phyloP scores from a whole-genome alignment of 139 green algal genomes.

The Trebouxia sp. region DNA sequence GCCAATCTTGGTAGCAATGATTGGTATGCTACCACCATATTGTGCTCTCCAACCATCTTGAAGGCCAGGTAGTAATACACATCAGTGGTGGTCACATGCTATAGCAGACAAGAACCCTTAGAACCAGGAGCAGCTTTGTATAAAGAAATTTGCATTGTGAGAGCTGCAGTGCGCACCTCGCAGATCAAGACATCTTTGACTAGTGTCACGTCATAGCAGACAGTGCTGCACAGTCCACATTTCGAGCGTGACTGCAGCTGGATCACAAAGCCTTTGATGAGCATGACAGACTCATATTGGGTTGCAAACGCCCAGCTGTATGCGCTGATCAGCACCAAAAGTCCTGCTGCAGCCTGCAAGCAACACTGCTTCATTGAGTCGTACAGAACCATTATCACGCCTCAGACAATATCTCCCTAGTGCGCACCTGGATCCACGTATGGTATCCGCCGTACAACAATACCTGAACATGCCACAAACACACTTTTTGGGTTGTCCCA shows the following conservation, averaged over 20 bases:
- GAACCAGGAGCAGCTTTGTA: background rate
- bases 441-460: too few species aligned
- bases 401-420: too few species aligned
- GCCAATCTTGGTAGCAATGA: background rate
- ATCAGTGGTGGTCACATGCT: slow-evolving; percentile 21
- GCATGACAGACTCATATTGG: background rate
- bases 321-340: background rate
- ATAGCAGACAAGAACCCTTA: background rate
- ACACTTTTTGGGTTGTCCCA: too few species aligned
- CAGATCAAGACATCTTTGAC: background rate
- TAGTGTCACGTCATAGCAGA: background rate
- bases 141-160: too few species aligned
- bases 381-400: too few species aligned
- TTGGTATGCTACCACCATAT: slow-evolving; percentile 7
- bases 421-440: too few species aligned
- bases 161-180: background rate
- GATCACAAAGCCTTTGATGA: background rate
- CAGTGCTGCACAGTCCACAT: background rate
- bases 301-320: background rate
- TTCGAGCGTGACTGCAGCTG: background rate
- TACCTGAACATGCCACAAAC: too few species aligned
- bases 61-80: slow-evolving; percentile 13
- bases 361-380: background rate
- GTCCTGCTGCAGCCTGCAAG: background rate
- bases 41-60: background rate